phyloP scores from a whole-genome alignment of 163 green algal genomes.

The Prototheca wickerhamii region DNA sequence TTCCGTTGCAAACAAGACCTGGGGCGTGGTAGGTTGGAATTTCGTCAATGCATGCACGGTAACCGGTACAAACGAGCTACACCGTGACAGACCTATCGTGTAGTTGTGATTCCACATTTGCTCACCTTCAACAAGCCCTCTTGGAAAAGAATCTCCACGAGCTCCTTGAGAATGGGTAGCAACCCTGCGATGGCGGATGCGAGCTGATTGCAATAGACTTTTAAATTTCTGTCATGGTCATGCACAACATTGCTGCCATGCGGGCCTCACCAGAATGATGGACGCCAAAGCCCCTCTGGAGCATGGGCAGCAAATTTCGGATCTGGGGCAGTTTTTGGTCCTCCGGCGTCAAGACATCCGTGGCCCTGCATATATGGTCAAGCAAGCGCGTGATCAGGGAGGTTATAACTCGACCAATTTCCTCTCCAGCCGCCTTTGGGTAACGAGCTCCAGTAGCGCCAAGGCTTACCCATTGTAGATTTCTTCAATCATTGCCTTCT shows the following conservation, averaged over 20 bases:
- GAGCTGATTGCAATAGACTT: neutral
- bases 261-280: slow-evolving; percentile 83
- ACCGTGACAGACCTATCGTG: slow-evolving; percentile 3
- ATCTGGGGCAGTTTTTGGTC: slow-evolving; percentile 61
- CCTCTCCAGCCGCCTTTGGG: too few relatives aligned
- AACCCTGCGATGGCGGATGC: slow-evolving; percentile 39
- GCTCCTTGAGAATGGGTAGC: slow-evolving; percentile 94
- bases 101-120: too few relatives aligned
- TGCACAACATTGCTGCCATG: neutral
- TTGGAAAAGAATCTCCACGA: slow-evolving; percentile 88
- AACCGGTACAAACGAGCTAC: neutral
- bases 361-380: slow-evolving; percentile 2
- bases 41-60: too few relatives aligned
- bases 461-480: slow-evolving; percentile 33
- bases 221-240: neutral
- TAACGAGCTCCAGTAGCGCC: neutral
- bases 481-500: slow-evolving; percentile 63
- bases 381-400: too few relatives aligned
- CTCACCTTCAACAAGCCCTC: slow-evolving; percentile 59
- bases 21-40: slow-evolving; percentile 41
- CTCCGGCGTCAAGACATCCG: slow-evolving; percentile 32
- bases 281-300: slow-evolving; percentile 81
- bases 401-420: too few relatives aligned
- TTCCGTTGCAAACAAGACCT: slow-evolving; percentile 96
- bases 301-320: slow-evolving; percentile 69